phyloP scores from a whole-genome alignment of 805 yeast genomes.

The Barnettozyma pratensis region DNA sequence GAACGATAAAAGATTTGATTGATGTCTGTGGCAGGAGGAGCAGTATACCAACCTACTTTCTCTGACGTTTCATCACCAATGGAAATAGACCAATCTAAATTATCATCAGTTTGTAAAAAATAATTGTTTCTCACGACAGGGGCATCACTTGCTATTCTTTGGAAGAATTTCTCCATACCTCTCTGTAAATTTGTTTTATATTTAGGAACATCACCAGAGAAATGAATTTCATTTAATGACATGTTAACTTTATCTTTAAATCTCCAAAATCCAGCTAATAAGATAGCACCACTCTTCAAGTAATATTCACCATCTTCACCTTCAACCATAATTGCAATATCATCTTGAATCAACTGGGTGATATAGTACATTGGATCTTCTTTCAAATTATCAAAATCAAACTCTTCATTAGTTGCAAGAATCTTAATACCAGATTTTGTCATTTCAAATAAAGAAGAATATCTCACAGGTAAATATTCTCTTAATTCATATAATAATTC shows the following conservation, averaged over 20 bases:
- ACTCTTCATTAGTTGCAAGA: conserved; percentile 48
- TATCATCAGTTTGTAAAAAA: conserved; percentile 58
- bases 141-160: conserved; percentile 48
- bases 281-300: conserved; percentile 56
- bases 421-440: conserved; percentile 27
- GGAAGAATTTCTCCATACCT: conserved; percentile 65
- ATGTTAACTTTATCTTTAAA: conserved; percentile 52
- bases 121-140: conserved; percentile 67
- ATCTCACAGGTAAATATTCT: conserved; percentile 48
- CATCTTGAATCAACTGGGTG: conserved; percentile 58
- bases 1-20: conserved; percentile 50
- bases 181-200: conserved; percentile 50
- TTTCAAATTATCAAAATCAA: conserved; percentile 26
- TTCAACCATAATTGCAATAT: conserved; percentile 63
- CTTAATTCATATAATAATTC: conserved; percentile 52
- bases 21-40: conserved; percentile 41
- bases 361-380: conserved; percentile 58
- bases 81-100: conserved; percentile 59
- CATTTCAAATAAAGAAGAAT: conserved; percentile 45
- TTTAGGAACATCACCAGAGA: conserved; percentile 65
- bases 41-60: conserved; percentile 62
- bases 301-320: conserved; percentile 50
- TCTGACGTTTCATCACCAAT: conserved; percentile 53
- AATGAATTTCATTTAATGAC: conserved; percentile 55
- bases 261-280: conserved; percentile 69